Percentiles rank a stretch among this genome's conserved stretches.
Evolutionary conservation across 2,329 filamentous ascomycete genomes (phyloP).

Genomic region (Pyrenophora seminiperda): DNA sequence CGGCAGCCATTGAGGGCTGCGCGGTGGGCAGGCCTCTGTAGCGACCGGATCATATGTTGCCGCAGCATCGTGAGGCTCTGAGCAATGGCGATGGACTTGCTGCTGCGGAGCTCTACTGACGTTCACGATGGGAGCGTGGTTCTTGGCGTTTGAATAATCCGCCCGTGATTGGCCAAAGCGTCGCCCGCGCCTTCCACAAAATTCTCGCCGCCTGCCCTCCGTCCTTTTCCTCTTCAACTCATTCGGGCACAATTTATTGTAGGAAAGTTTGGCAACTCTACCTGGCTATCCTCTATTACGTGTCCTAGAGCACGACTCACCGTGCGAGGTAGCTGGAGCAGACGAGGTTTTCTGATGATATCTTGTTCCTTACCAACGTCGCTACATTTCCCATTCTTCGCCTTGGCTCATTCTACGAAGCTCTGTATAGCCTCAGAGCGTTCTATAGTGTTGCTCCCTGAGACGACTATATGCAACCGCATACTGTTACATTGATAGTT

Average conservation of each 20-base stretch:
- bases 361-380: constrained; percentile 70
- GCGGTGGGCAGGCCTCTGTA: constrained; percentile 61
- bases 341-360: constrained; percentile 63
- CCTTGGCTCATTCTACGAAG: not conserved
- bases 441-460: too few relatives aligned
- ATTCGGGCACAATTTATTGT: constrained; percentile 71
- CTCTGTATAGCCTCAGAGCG: not conserved
- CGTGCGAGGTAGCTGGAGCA: constrained; percentile 69
- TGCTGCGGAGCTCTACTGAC: constrained; percentile 32
- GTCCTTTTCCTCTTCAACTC: constrained; percentile 55
- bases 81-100: constrained; percentile 37
- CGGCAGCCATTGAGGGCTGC: constrained; percentile 66
- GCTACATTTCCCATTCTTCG: constrained; percentile 55
- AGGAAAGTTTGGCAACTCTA: constrained; percentile 57
- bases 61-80: constrained; percentile 61
- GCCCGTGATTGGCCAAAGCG: constrained; percentile 42
- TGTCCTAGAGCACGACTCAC: constrained; percentile 63
- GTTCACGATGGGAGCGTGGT: constrained; percentile 27
- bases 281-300: constrained; percentile 66
- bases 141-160: constrained; percentile 29
- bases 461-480: not conserved
- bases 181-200: constrained; percentile 30
- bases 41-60: constrained; percentile 67
- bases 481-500: too few relatives aligned
- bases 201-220: constrained; percentile 24